Base-by-base conservation (phyloP, 2,329 filamentous ascomycete genomes). In the Davidsoniella virescens region DNA sequence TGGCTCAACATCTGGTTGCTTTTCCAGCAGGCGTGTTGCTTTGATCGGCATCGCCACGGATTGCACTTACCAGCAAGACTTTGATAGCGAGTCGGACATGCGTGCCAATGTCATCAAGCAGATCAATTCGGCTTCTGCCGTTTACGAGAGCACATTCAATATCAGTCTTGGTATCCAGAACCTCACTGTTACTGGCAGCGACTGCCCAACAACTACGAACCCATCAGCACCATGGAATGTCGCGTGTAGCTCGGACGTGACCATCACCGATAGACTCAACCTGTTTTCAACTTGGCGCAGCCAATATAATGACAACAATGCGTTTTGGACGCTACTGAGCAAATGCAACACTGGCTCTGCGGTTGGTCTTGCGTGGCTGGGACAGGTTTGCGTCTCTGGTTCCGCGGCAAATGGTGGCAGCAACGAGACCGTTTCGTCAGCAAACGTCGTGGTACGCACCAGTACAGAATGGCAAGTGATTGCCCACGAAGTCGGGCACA, bases 71-170 rank as follows among this genome's bases (percentile, higher is more conserved):
- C 87, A 81, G 38, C 70, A 69, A 2, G 71, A 72, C 3, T 93
- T 95, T 62, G 75, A 80, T 54, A 74, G 74, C 41, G 70, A 76
- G 47, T 69, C 76, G n/a, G 62, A 57, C 5, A 75, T 82, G 20
- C 74, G 80, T 51, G 64, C 74, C 54, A 92, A 92, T 61, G 75
- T 98, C 55, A 87, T 98, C 58, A 72, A 70, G 48, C 73, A 86
- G 61, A 83, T 98, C 62, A 95, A 94, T 66, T 72, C 79, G 42
- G 92, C 92, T 0, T 95, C 90, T 1, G 76, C 80, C 54, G 67
- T 95, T 8, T 98, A 92, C 61, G 92, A 98, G 63, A 78, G 73
- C 57, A 84, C 84, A 6, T 96, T 98, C 69, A 95, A 95, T 64
- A 90, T 98, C 58, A 90, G 88, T 0, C 77, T 98, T 36, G 92